Base-by-base conservation (phyloP, 2,329 filamentous ascomycete species). In the Beauveria australis region DNA sequence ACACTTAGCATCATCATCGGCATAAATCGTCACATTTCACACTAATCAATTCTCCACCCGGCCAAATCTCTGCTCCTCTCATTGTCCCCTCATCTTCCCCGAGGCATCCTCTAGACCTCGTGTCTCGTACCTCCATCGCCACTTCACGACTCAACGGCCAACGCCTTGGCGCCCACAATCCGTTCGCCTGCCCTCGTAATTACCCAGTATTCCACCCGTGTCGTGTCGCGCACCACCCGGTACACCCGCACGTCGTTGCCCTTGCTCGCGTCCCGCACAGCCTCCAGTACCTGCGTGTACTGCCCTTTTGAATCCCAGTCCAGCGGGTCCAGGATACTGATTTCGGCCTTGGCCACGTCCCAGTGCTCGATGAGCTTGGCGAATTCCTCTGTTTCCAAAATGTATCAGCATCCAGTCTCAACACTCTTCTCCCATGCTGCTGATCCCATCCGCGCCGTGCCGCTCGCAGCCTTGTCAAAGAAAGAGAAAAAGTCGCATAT, bases 201-300 rank as follows among this genome's bases (percentile, higher is more conserved):
- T 62, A 96, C 77, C 81, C 87, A 96, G 73, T 96, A 96, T 75
- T 95, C 89, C 16, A 81, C 79, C 70, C 88, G 81, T 28, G 86
- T 84, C 14, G 78, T 77, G 49, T 82, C 85, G 67, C 83, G 78
- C 62, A 80, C 76, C 9, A 95, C 84, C 58, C 83, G 79, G 69
- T 94, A 96, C 24, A 96, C 86, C 70, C 87, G 84, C 57, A 93
- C 83, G 64, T 90, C 86, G 63, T 79, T 81, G 2, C 88, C 84
- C 70, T 80, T 78, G 24, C 80, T 81, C 16, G 81, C 86, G 70
- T 84, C 77, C 64, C 81, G 80, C 53, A 92, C 87, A 16, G 89
- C 89, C 41, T 89, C 82, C 3, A 92, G 73, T 40, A 93, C 75
- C 16, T 82, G 78, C 62, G 76, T 77, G 71, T 97, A 96, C 69